Conservation (phyloP, 2,329 filamentous ascomycete species). For the Phialocephala sp. region DNA sequence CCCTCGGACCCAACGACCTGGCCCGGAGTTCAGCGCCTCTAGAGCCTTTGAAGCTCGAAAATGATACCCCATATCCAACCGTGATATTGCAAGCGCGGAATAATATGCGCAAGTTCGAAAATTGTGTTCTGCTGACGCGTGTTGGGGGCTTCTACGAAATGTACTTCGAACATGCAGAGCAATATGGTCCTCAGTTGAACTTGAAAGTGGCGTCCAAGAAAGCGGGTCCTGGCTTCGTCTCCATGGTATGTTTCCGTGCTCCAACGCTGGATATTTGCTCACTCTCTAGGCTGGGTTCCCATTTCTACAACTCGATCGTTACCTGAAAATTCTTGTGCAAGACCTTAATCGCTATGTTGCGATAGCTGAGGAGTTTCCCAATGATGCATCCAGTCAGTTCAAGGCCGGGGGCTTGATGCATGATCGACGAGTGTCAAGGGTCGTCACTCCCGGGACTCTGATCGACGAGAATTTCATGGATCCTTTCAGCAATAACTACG, state of each 20-base stretch:
- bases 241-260: conserved; percentile 71
- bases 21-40: conserved; percentile 56
- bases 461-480: conserved; percentile 99
- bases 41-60: conserved; percentile 44
- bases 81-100: conserved; percentile 84
- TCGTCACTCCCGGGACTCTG: conserved; percentile 92
- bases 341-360: conserved; percentile 91
- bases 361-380: conserved; percentile 89
- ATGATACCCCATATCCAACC: conserved; percentile 73
- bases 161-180: conserved; percentile 94
- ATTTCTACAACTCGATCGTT: conserved; percentile 89
- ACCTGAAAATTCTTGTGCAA: conserved; percentile 90
- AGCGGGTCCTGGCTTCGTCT: conserved; percentile 71
- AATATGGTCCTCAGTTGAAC: conserved; percentile 84
- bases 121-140: conserved; percentile 88
- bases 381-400: conserved; percentile 70
- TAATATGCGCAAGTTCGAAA: conserved; percentile 89
- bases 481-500: conserved; percentile 89
- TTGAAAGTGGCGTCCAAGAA: conserved; percentile 85
- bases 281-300: conserved; percentile 80
- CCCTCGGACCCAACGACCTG: conserved; percentile 60
- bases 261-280: not conserved
- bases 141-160: conserved; percentile 98
- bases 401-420: conserved; percentile 82
- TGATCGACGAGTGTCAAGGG: conserved; percentile 81